Percentiles rank a stretch among this genome's conserved stretches.
phyloP scores from a whole-genome alignment of 2,329 filamentous ascomycete genomes.

The Colletotrichum higginsianum region DNA sequence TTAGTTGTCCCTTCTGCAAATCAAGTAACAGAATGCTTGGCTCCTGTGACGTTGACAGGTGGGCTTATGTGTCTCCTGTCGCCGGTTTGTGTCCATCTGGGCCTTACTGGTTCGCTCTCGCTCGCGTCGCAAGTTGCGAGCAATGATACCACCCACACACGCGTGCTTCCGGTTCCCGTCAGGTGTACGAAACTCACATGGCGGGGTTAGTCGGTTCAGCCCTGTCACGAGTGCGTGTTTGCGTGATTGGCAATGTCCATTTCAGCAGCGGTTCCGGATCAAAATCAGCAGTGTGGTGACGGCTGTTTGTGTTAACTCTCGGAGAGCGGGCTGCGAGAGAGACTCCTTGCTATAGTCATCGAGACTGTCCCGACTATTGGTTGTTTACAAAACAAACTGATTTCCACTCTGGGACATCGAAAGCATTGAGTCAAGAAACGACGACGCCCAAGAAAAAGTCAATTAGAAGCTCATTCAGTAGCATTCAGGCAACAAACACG shows the following conservation, averaged over 20 bases:
- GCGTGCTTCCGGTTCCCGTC: background rate
- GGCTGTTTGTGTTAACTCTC: too few species aligned
- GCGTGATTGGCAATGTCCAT: background rate
- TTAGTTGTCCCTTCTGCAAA: background rate
- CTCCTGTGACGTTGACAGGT: background rate
- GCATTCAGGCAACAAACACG: background rate
- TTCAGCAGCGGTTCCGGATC: background rate
- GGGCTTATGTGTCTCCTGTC: background rate
- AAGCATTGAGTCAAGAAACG: background rate
- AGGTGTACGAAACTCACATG: background rate
- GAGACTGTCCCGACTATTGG: background rate
- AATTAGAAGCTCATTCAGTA: constrained; percentile 2
- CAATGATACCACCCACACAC: background rate
- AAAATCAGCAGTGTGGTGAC: background rate
- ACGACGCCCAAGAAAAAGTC: constrained; percentile 4
- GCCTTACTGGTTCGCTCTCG: background rate
- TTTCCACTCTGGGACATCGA: background rate
- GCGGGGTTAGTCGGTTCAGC: background rate
- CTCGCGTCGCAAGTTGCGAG: background rate
- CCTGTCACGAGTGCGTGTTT: too few species aligned
- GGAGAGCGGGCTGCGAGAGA: too few species aligned
- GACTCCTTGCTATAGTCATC: background rate
- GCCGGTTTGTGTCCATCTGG: background rate
- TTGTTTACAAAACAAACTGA: background rate
- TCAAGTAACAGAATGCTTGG: background rate